Base-by-base conservation (phyloP, 208 protist species). In the Crithidia acanthocephali region DNA sequence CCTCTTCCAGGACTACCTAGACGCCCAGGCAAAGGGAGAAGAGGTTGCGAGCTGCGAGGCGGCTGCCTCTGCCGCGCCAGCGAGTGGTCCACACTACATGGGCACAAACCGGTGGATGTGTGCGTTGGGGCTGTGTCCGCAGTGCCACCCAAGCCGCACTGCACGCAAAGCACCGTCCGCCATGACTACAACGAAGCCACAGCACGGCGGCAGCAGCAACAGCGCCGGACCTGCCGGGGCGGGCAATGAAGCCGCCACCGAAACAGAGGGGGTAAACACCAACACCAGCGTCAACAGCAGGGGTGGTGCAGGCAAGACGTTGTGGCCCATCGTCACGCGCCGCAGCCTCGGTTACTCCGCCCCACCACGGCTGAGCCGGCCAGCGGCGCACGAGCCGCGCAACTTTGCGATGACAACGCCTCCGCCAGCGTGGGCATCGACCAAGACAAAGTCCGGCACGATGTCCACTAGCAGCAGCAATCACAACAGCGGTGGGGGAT, bases 101-200 rank as follows among this genome's bases (percentile, higher is more conserved):
- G 37, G 64, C 25, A 23, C 40, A 0, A 71, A 50, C 58, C 45
- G 72, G 37, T 77, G 72, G 72, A 72, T 77, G 72, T 77, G 72
- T 42, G 72, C 64, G 23, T 20, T 68, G 33, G 72, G 72, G 6
- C 37, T 77, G 8, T 77, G 72, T 30, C 64, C 72, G 50, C 25
- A 48, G 55, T 77, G 72, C 25, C 72, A 77, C 32, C 72, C 72
- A 30, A 50, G 23, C 25, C 55, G 63, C 28, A 27, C 27, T 7
- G 1, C 60, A 28, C 45, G 35, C 37, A 47, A 62, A 18, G 13
- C n/a, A n/a, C n/a, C 2, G 48, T 50, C 45, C 45, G 45, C 45
- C 33, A n/a, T n/a, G n/a, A n/a, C n/a, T n/a, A n/a, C n/a, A n/a
- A n/a, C n/a, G n/a, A n/a, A n/a, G n/a, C n/a, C n/a, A n/a, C n/a